Evolutionary conservation across 73 alveolate species (phyloP), one percentile per base, ranked within the genome.

Genomic region (Chromera velia): DNA sequence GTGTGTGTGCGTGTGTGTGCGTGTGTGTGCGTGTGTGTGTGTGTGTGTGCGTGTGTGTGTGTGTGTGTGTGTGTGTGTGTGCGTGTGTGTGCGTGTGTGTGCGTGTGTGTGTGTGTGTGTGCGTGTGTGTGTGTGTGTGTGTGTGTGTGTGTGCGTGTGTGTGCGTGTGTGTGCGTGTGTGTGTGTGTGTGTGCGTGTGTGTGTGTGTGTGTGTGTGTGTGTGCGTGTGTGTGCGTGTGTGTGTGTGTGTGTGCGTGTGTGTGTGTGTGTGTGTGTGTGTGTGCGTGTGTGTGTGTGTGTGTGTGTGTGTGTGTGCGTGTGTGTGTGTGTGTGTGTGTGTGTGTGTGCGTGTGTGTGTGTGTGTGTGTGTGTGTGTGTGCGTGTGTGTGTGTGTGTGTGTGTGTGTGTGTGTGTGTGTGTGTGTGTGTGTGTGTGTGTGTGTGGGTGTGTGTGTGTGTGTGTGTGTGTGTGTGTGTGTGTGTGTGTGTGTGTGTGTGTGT

Each of bases 401-500:
- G 69, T 55, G 69, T 55, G 69, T 55, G 69, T 55, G 69, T 55
- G 69, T 55, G 69, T 55, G 69, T 55, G 69, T 55, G 69, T 22
- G 69, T 55, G 69, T 55, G 69, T 55, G n/a, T n/a, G n/a, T n/a
- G n/a, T n/a, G n/a, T n/a, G n/a, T n/a, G n/a, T n/a, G n/a, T n/a
- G n/a, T n/a, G n/a, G n/a, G n/a, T n/a, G n/a, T n/a, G n/a, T n/a
- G n/a, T n/a, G n/a, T n/a, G n/a, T n/a, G n/a, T n/a, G 69, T 63
- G 71, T 63, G 34, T 17, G 70, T 17, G 34, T 63, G 70, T 63
- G 34, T 63, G 33, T 63, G 29, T 63, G 70, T 63, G 70, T 63
- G 1, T 63, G 70, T 63, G 70, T 63, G 70, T 62, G 70, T 62
- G 70, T 6, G 70, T 6, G 70, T 6, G 34, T 62, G 33, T 63